Percentiles rank a stretch among this genome's conserved stretches.
Conservation (phyloP, 805 yeast species). For the Cyberlindnera meyerae region DNA sequence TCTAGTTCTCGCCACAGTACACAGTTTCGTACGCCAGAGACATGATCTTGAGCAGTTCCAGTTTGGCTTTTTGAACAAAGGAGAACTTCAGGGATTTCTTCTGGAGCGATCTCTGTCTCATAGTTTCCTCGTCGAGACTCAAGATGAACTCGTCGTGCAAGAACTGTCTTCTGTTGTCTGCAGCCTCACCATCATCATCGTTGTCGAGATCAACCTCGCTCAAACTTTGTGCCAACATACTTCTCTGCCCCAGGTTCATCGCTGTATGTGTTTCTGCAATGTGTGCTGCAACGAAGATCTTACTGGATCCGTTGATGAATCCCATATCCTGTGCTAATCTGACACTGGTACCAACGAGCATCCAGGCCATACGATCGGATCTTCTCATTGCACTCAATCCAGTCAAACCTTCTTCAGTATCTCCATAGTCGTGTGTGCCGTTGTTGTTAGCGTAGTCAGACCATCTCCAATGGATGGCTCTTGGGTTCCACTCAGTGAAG, state of each 20-base stretch:
- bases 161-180: constrained; percentile 21
- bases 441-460: constrained; percentile 60
- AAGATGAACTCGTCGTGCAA: constrained; percentile 29
- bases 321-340: constrained; percentile 85
- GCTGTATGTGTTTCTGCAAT: constrained; percentile 79
- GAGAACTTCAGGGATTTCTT: constrained; percentile 47
- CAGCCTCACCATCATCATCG: constrained; percentile 29
- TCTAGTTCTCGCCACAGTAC: constrained; percentile 59
- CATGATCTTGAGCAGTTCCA: constrained; percentile 74
- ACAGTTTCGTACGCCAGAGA: constrained; percentile 80
- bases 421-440: constrained; percentile 14
- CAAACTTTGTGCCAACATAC: constrained; percentile 70
- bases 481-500: constrained; percentile 93
- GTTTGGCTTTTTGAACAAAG: constrained; percentile 62
- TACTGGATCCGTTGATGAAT: constrained; percentile 65
- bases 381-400: constrained; percentile 84
- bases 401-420: constrained; percentile 47
- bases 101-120: constrained; percentile 23
- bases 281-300: constrained; percentile 79
- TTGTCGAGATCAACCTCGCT: constrained; percentile 60
- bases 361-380: constrained; percentile 89
- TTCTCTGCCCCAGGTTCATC: constrained; percentile 71
- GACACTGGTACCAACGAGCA: constrained; percentile 84
- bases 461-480: constrained; percentile 90
- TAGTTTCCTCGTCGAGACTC: constrained; percentile 26